phyloP scores from a whole-genome alignment of 2,329 filamentous ascomycete genomes.

The Davidsoniella eucalypti region DNA sequence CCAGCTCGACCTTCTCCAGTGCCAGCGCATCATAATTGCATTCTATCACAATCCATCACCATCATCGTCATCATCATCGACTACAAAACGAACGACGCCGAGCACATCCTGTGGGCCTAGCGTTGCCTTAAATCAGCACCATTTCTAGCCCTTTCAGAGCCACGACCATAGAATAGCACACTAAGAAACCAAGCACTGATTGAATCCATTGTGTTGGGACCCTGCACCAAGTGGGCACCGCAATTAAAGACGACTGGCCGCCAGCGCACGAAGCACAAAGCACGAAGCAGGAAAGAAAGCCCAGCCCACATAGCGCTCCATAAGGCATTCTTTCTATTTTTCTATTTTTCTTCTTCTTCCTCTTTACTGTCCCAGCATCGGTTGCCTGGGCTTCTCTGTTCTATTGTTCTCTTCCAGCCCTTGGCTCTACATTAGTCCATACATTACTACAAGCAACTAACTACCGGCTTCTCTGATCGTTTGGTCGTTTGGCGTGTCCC shows the following conservation, averaged over 20 bases:
- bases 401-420: background rate
- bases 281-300: background rate
- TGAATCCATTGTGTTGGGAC: background rate
- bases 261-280: background rate
- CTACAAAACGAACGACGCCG: too few species aligned
- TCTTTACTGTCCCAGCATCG: conserved; percentile 3
- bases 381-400: background rate
- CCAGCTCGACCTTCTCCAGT: too few species aligned
- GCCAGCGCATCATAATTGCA: too few species aligned
- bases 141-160: too few species aligned
- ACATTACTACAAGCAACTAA: too few species aligned
- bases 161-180: background rate
- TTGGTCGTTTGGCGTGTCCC: background rate
- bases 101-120: too few species aligned
- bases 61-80: too few species aligned
- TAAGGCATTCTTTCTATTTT: background rate
- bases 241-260: background rate
- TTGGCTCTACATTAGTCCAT: too few species aligned
- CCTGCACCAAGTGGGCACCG: conserved; percentile 2
- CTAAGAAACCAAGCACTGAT: background rate
- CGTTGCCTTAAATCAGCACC: too few species aligned
- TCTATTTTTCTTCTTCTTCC: background rate
- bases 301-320: background rate
- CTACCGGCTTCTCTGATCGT: background rate
- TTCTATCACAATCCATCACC: too few species aligned